Evolutionary conservation across 2,329 filamentous ascomycete species (phyloP), one percentile per base, ranked within the genome.

Genomic region (Hymenoscyphus fraxineus): DNA sequence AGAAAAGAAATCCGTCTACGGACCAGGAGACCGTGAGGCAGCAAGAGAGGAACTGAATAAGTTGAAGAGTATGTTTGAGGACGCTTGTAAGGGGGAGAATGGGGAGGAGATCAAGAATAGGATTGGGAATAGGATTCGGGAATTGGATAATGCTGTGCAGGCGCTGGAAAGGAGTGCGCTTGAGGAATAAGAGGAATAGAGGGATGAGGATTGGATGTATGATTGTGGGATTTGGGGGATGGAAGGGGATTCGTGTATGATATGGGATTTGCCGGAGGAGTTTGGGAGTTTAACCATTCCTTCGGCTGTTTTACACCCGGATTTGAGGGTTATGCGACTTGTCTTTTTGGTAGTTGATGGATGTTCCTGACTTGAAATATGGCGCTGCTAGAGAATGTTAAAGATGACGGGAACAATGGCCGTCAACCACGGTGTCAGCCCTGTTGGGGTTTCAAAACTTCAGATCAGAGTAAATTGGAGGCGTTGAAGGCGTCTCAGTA

Each of bases 21-120:
- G 79, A 0, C 76, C 76, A 12, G 79, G 76, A 0, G 80, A 82
- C 67, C 76, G 80, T 3, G 77, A 77, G 41, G 78, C 79, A 3
- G 78, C 80, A 3, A 77, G 79, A 38, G 78, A 81, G 62, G 79
- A 80, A 5, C 70, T 81, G 59, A 74, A 80, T 61, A 76, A 78
- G 51, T 63, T 76, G 58, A 73, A 75, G 66, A 65, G 63, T 44
- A 71, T 73, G 71, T 75, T 71, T 62, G 68, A 72, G 39, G 57
- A 72, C 35, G 72, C 72, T 22, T 66, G 79, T 9, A 71, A 76
- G 10, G 73, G 76, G 41, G 72, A 67, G 22, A 72, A 78, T 41
- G 73, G 75, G 40, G 78, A 78, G 61, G 78, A 81, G 70, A 76
- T 82, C 39, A 76, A 73, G 66, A 76, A 70, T 67, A 73, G 80